phyloP scores from a whole-genome alignment of 1,139 yeast genomes.

The Candida freyschussii region DNA sequence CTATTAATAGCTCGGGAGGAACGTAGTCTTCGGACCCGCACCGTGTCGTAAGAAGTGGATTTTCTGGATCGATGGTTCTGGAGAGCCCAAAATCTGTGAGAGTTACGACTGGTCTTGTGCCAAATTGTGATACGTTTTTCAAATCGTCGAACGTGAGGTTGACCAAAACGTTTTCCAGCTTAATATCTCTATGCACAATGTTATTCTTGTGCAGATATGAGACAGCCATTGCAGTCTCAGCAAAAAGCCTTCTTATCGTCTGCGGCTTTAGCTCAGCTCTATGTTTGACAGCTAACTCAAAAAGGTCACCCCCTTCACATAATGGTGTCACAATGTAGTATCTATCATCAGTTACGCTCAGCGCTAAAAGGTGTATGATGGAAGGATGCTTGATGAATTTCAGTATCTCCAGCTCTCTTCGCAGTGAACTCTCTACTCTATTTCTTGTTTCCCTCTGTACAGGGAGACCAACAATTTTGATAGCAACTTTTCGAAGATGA shows the following conservation, averaged over 20 bases:
- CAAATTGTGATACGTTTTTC: conserved; percentile 20
- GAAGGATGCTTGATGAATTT: conserved; percentile 39
- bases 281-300: conserved; percentile 51
- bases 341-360: conserved; percentile 28
- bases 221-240: conserved; percentile 66
- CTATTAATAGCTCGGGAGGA: conserved; percentile 88
- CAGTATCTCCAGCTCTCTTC: conserved; percentile 71
- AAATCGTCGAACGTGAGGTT: conserved; percentile 35
- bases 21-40: conserved; percentile 97
- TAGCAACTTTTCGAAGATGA: conserved; percentile 28
- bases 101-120: conserved; percentile 42
- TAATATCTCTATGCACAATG: conserved; percentile 83
- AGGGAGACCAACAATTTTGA: conserved; percentile 30
- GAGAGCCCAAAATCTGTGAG: conserved; percentile 89
- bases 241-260: conserved; percentile 55
- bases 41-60: conserved; percentile 69
- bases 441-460: conserved; percentile 34
- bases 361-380: conserved; percentile 36
- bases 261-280: conserved; percentile 37
- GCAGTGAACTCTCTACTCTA: conserved; percentile 62
- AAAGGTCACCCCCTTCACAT: conserved; percentile 81
- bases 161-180: conserved; percentile 73
- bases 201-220: conserved; percentile 62
- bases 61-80: conserved; percentile 51
- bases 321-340: conserved; percentile 63